Evolutionary conservation across 2,329 filamentous ascomycete species (phyloP).

Genomic region (Knoxdaviesia capensis): DNA sequence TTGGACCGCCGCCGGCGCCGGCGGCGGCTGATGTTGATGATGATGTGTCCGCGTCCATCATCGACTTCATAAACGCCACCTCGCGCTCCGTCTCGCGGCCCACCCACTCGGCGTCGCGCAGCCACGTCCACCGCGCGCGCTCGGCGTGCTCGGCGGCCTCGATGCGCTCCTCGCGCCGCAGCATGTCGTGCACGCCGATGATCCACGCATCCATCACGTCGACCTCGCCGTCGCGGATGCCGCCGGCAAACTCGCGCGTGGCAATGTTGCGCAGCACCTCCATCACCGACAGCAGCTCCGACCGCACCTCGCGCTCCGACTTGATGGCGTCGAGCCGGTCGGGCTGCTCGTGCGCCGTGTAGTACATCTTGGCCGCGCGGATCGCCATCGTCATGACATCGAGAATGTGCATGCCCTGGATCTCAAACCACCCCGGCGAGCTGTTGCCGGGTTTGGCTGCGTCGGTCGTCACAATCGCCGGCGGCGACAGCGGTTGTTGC

Average conservation of each 20-base stretch:
- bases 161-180: slow-evolving; percentile 56
- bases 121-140: slow-evolving; percentile 62
- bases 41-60: slow-evolving; percentile 28
- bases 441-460: slow-evolving; percentile 23
- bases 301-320: slow-evolving; percentile 65
- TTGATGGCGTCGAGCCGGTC: slow-evolving; percentile 73
- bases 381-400: slow-evolving; percentile 93
- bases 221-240: slow-evolving; percentile 60
- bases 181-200: slow-evolving; percentile 52
- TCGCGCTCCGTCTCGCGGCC: slow-evolving; percentile 60
- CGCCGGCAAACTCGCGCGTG: slow-evolving; percentile 65
- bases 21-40: not conserved
- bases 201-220: slow-evolving; percentile 65
- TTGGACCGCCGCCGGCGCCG: not conserved
- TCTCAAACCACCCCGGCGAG: slow-evolving; percentile 55
- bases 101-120: slow-evolving; percentile 53
- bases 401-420: slow-evolving; percentile 80
- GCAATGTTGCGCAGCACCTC: slow-evolving; percentile 88
- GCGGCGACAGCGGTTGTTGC: not conserved
- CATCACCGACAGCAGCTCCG: slow-evolving; percentile 68
- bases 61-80: slow-evolving; percentile 59
- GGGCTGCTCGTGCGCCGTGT: slow-evolving; percentile 77
- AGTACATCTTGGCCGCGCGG: slow-evolving; percentile 85
- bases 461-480: slow-evolving; percentile 11
- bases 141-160: slow-evolving; percentile 54